Conservation (phyloP, 306 rosid genomes). For the Herpetospermum pedunculosum region DNA sequence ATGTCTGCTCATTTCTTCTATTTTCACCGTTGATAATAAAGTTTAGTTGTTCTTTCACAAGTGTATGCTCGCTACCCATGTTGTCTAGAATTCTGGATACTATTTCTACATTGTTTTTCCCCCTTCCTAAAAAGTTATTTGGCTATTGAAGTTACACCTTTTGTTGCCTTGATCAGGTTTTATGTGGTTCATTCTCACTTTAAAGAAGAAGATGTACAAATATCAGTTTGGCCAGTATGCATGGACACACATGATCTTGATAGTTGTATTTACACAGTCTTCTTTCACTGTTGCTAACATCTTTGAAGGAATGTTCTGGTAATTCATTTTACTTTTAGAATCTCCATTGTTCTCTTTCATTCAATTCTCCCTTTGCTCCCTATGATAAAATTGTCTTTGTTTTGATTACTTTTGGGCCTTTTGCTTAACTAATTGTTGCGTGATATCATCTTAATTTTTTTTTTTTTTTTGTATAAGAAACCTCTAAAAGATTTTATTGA, state of each 20-base stretch:
- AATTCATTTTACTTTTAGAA: slow-evolving; percentile 7
- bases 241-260: slow-evolving; percentile 98
- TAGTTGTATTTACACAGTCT: slow-evolving; percentile 88
- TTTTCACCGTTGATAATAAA: background rate
- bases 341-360: background rate
- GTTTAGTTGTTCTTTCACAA: background rate
- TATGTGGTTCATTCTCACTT: slow-evolving; percentile 96
- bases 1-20: background rate
- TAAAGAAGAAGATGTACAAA: slow-evolving; percentile 97
- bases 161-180: slow-evolving; percentile 54
- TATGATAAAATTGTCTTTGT: background rate
- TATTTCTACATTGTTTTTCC: background rate
- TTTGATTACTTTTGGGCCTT: background rate
- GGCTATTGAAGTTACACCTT: slow-evolving; percentile 8
- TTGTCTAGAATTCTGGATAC: background rate
- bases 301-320: slow-evolving; percentile 98
- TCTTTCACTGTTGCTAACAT: slow-evolving; percentile 95
- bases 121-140: background rate
- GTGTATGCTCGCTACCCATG: background rate
- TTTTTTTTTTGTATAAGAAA: background rate
- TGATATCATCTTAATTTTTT: background rate
- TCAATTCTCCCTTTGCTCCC: background rate
- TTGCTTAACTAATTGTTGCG: background rate
- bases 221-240: slow-evolving; percentile 99
- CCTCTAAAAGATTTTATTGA: background rate